Percentiles rank a stretch among this genome's conserved stretches.
phyloP scores from a whole-genome alignment of 805 yeast species.

The Komagataella mondaviorum region DNA sequence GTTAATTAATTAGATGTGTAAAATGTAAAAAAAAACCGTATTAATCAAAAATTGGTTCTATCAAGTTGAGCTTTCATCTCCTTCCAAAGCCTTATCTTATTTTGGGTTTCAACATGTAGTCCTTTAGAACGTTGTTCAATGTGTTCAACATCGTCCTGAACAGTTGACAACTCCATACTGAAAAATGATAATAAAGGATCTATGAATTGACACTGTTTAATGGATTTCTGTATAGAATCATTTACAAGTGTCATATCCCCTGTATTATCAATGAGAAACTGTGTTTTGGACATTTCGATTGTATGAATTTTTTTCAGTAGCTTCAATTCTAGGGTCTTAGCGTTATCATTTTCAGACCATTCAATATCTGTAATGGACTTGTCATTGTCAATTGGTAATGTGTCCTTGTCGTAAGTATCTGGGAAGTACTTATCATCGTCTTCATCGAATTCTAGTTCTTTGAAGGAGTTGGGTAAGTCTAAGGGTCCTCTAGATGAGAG shows the following conservation, averaged over 20 bases:
- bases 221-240: conserved; percentile 26
- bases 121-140: conserved; percentile 73
- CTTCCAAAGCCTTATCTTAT: conserved; percentile 61
- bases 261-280: conserved; percentile 28
- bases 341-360: conserved; percentile 62
- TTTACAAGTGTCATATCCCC: conserved; percentile 27
- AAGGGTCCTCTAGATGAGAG: not conserved
- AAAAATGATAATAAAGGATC: conserved; percentile 41
- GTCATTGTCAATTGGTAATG: not conserved
- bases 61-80: conserved; percentile 57
- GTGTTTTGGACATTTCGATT: conserved; percentile 50
- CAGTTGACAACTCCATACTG: conserved; percentile 46
- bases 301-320: conserved; percentile 45
- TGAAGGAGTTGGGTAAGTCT: not conserved
- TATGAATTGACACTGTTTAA: conserved; percentile 39
- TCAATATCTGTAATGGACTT: conserved; percentile 21
- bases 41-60: conserved; percentile 27
- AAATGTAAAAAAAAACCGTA: not conserved
- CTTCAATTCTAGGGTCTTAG: conserved; percentile 41
- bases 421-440: not conserved
- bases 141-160: conserved; percentile 53
- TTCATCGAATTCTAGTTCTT: not conserved
- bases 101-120: conserved; percentile 69
- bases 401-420: not conserved
- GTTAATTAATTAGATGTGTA: not conserved